phyloP scores from a whole-genome alignment of 192 early-diverging fungal species.

The Linnemannia schmuckeri region DNA sequence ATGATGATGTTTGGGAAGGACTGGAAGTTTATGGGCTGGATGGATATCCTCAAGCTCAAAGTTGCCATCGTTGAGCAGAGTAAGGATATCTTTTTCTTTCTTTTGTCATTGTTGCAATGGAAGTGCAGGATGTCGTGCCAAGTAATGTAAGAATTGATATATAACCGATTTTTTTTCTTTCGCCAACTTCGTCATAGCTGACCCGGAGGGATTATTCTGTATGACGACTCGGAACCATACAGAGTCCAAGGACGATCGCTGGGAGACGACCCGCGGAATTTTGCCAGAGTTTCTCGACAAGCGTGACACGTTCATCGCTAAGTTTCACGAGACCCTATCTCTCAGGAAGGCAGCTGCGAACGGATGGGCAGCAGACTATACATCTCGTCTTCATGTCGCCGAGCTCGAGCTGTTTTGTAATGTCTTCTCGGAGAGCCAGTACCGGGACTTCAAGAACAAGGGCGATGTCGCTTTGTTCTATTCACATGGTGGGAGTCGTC shows the following conservation, averaged over 20 bases:
- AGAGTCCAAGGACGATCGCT: slow-evolving; percentile 27
- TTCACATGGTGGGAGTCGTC: neutral
- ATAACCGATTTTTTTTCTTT: neutral
- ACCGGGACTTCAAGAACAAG: slow-evolving; percentile 18
- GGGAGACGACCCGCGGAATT: slow-evolving; percentile 38
- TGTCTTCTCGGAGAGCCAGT: slow-evolving; percentile 36
- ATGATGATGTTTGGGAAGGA: slow-evolving; percentile 20
- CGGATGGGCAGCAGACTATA: neutral
- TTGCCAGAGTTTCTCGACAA: slow-evolving; percentile 23
- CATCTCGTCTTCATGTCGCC: slow-evolving; percentile 19
- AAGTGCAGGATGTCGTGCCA: neutral
- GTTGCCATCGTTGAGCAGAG: slow-evolving; percentile 41
- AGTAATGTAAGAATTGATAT: neutral
- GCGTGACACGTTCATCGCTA: slow-evolving; percentile 35
- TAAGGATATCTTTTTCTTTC: neutral
- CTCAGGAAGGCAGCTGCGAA: slow-evolving; percentile 17
- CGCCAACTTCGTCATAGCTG: slow-evolving; percentile 2
- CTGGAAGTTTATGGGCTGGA: slow-evolving; percentile 54
- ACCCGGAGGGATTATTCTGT: slow-evolving; percentile 47
- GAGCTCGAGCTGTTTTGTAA: slow-evolving; percentile 44
- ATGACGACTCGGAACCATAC: slow-evolving; percentile 25
- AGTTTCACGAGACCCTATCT: slow-evolving; percentile 22
- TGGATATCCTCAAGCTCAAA: slow-evolving; percentile 30
- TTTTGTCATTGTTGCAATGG: neutral
- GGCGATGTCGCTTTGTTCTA: slow-evolving; percentile 39